These are phyloP conservation scores for Acer saccharum DNA, from an alignment of 345 rosid genomes.

Conservation along the genomic window DNA sequence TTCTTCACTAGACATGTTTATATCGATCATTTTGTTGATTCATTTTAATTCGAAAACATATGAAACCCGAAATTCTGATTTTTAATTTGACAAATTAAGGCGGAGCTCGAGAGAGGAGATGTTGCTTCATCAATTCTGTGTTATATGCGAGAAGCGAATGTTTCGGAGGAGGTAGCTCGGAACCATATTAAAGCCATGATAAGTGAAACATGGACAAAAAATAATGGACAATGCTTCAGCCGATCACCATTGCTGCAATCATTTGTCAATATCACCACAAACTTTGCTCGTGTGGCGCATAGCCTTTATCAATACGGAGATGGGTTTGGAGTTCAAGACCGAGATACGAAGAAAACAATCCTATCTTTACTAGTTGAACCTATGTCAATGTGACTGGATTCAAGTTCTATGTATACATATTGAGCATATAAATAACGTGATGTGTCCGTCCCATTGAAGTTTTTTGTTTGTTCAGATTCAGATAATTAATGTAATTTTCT, in stretches of 20 bases:
- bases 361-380: slow-evolving; percentile 40
- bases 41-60: neutral
- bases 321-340: slow-evolving; percentile 51
- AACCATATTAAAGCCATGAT: slow-evolving; percentile 33
- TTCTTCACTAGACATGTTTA: neutral
- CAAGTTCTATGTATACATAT: no score
- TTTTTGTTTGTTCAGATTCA: no score
- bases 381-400: neutral
- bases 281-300: slow-evolving; percentile 44
- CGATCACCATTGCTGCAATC: slow-evolving; percentile 24
- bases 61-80: no score
- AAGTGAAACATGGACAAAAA: slow-evolving; percentile 39
- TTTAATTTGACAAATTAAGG: slow-evolving; percentile 14
- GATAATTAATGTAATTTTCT: no score
- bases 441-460: no score
- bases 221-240: slow-evolving; percentile 30
- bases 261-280: slow-evolving; percentile 26
- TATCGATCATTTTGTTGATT: neutral
- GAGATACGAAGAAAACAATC: neutral
- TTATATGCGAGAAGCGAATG: slow-evolving; percentile 38
- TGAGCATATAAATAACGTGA: no score
- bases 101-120: slow-evolving; percentile 56
- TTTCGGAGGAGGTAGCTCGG: slow-evolving; percentile 38
- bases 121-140: slow-evolving; percentile 48
- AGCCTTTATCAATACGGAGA: slow-evolving; percentile 49